A percentile compares a stretch with the other conserved stretches of the same genome.
phyloP scores from a whole-genome alignment of 805 yeast species.

The Lipomyces orientalis region DNA sequence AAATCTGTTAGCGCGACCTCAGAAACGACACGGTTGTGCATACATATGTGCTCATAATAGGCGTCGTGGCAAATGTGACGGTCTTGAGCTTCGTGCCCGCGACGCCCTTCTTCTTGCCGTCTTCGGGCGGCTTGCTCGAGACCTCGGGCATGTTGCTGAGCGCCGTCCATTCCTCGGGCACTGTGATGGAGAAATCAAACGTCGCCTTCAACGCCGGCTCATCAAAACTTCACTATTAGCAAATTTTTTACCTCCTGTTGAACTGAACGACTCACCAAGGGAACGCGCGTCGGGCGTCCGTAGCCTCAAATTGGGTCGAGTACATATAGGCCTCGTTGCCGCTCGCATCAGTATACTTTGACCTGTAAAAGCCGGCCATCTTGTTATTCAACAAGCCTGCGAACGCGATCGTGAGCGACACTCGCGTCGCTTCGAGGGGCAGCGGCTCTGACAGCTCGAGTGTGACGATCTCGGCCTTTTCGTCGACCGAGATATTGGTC shows the following conservation, averaged over 20 bases:
- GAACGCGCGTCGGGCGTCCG: slow-evolving; percentile 85
- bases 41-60: slow-evolving; percentile 77
- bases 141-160: slow-evolving; percentile 57
- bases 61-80: slow-evolving; percentile 80
- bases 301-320: slow-evolving; percentile 85
- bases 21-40: slow-evolving; percentile 1
- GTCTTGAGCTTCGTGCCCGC: slow-evolving; percentile 78
- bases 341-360: slow-evolving; percentile 49
- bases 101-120: slow-evolving; percentile 50
- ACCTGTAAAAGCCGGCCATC: slow-evolving; percentile 74
- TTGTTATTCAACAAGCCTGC: slow-evolving; percentile 66
- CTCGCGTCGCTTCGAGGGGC: slow-evolving; percentile 45
- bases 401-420: slow-evolving; percentile 57
- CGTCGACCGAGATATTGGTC: slow-evolving; percentile 47
- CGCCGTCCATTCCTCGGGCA: slow-evolving; percentile 46
- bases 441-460: slow-evolving; percentile 54
- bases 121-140: slow-evolving; percentile 66
- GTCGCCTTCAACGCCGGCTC: slow-evolving; percentile 82
- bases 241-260: not conserved
- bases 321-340: slow-evolving; percentile 76
- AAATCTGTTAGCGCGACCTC: not conserved
- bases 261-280: slow-evolving; percentile 54
- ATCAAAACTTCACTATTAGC: slow-evolving; percentile 54
- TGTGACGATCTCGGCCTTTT: slow-evolving; percentile 63
- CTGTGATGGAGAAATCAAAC: slow-evolving; percentile 65